A percentile compares a stretch with the other conserved stretches of the same genome.
phyloP scores from a whole-genome alignment of 768 basidiomycete species.

The Gautieria morchelliformis region DNA sequence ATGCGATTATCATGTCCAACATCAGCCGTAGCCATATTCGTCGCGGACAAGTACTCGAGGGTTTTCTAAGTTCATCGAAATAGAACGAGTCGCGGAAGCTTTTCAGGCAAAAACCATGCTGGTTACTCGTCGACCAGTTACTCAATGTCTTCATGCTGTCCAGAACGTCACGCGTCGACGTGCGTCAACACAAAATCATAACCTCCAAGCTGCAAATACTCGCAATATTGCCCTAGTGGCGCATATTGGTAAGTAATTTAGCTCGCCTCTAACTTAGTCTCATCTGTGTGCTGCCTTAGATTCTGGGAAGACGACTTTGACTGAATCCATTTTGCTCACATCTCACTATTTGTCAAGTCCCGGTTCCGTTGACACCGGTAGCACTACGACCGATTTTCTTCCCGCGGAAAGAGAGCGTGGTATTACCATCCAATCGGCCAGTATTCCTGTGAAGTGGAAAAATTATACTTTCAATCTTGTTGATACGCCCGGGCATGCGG shows the following conservation, averaged over 20 bases:
- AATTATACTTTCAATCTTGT: conserved; percentile 80
- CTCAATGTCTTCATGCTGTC: background rate
- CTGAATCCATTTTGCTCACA: conserved; percentile 74
- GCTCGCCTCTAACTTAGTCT: background rate
- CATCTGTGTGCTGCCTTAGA: conserved; percentile 32
- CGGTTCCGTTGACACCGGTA: conserved; percentile 83
- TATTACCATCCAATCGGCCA: conserved; percentile 88
- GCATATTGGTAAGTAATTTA: conserved; percentile 56
- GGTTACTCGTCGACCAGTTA: background rate
- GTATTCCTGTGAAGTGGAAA: conserved; percentile 82
- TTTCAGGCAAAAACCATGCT: background rate
- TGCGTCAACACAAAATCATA: background rate
- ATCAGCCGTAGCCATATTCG: background rate
- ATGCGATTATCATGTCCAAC: conserved; percentile 18
- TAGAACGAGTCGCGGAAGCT: background rate
- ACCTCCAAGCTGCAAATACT: conserved; percentile 24
- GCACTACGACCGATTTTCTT: conserved; percentile 84
- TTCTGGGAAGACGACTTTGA: conserved; percentile 84
- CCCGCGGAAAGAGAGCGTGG: conserved; percentile 85
- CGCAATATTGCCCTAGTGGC: conserved; percentile 86
- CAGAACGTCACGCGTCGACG: background rate
- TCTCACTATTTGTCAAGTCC: conserved; percentile 64
- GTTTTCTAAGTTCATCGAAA: background rate
- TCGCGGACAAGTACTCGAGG: background rate
- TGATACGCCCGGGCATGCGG: conserved; percentile 87